phyloP scores from a whole-genome alignment of 257 asterid genomes.

The Solanum appendiculatum region DNA sequence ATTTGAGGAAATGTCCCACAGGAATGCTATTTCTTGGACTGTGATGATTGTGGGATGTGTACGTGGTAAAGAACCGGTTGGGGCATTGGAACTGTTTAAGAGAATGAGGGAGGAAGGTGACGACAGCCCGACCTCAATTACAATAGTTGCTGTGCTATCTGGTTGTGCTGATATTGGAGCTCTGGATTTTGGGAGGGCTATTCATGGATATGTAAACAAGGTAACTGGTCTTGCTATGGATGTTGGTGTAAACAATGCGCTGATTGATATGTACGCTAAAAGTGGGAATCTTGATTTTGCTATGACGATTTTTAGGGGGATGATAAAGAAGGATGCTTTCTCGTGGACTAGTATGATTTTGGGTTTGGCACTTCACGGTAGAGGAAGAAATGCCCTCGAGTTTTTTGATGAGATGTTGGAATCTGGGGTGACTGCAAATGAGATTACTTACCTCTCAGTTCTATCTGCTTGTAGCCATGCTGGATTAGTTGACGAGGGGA shows the following conservation, averaged over 20 bases:
- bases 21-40: slow-evolving; percentile 76
- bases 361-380: slow-evolving; percentile 58
- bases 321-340: slow-evolving; percentile 48
- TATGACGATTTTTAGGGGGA: slow-evolving; percentile 26
- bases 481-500: slow-evolving; percentile 66
- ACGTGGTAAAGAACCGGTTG: slow-evolving; percentile 38
- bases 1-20: slow-evolving; percentile 56
- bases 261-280: slow-evolving; percentile 76
- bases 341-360: slow-evolving; percentile 76
- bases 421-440: slow-evolving; percentile 46
- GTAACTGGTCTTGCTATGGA: slow-evolving; percentile 28
- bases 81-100: slow-evolving; percentile 44
- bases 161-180: slow-evolving; percentile 90
- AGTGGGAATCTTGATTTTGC: slow-evolving; percentile 58
- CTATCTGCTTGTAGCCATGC: slow-evolving; percentile 73
- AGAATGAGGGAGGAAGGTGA: slow-evolving; percentile 47
- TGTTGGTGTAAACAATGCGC: slow-evolving; percentile 51
- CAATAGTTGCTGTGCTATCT: slow-evolving; percentile 64
- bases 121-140: slow-evolving; percentile 42
- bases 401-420: slow-evolving; percentile 52
- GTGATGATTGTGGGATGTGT: slow-evolving; percentile 72
- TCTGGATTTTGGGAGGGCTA: slow-evolving; percentile 47
- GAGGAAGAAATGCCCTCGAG: slow-evolving; percentile 46
- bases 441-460: slow-evolving; percentile 55
- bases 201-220: slow-evolving; percentile 56